Base-by-base conservation (phyloP, 2,329 filamentous ascomycete genomes). In the Penicillium occitanis region DNA sequence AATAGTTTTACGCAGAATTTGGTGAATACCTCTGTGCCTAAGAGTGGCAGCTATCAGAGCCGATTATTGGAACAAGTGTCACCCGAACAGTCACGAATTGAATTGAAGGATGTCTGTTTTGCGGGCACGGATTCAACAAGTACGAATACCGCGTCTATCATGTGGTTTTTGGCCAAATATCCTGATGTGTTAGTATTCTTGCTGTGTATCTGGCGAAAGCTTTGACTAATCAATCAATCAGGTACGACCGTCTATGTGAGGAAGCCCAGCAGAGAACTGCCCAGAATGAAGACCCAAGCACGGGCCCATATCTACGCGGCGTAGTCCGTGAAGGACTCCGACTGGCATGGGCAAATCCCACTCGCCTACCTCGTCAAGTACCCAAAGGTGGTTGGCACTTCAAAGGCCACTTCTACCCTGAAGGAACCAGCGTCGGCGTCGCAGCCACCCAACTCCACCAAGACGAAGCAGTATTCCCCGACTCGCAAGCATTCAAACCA, bases 101-200 rank as follows among this genome's bases (percentile, higher is more conserved):
- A 87, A 69, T 80, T 82, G 68, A 85, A 86, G 69, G 85, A 86
- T 69, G 71, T 86, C 2, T 79, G 83, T 30, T 86, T 86, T 71
- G 84, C 84, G 0, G 84, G 84, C 1, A 84, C 84, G 0, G 84
- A 86, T 70, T 81, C 81, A 0, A 85, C 82, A 2, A 81, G 80
- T 17, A 84, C 83, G 77, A 85, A 83, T 66, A 72, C 85, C 22
- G 79, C 80, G 5, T 83, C 80, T 1, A 79, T 85, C 1, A 75
- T 80, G 50, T 84, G 81, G 75, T 74, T 80, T 66, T 70, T 86
- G 30, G 75, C 78, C 2, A 77, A 80, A 58, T 71, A 80, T 61
- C 81, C 82, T 2, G 72, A 78, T 5, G 48, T 65, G 63, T 65
- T 13, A 59, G 63, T 60, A 48, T 25, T 28, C 14, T 35, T 8